These are phyloP conservation scores for Fraxinus quadrangulata DNA, from an alignment of 257 asterid genomes.

Conservation along the genomic window DNA sequence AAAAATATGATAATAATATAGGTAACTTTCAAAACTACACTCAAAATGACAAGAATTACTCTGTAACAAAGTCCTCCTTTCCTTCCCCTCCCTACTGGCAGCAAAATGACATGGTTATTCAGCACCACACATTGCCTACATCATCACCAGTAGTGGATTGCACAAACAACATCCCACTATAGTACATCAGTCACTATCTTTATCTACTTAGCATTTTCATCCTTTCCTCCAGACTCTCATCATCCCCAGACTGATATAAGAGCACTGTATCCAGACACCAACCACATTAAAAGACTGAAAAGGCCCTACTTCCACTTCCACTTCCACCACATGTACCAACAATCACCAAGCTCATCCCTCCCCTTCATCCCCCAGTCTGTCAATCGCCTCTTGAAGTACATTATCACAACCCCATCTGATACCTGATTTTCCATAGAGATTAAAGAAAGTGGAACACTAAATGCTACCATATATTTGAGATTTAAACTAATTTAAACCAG, in stretches of 20 bases:
- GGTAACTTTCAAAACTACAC: background rate
- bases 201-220: background rate
- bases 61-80: background rate
- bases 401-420: background rate
- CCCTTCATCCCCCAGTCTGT: background rate
- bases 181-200: background rate
- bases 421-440: background rate
- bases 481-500: background rate
- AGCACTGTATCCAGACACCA: background rate
- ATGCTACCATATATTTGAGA: background rate
- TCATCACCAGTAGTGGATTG: background rate
- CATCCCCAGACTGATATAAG: background rate
- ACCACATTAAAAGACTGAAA: background rate
- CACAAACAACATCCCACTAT: background rate
- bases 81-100: background rate
- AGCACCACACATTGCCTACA: background rate
- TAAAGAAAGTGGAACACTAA: constrained; percentile 7
- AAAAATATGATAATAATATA: background rate
- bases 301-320: background rate
- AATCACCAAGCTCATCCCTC: background rate
- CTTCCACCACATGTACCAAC: background rate
- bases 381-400: background rate
- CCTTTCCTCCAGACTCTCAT: background rate
- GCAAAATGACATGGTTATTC: background rate
- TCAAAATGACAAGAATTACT: background rate